Evolutionary conservation across 75 land plant genomes (phyloP).

Genomic region (Isoetes taiwanensis): DNA sequence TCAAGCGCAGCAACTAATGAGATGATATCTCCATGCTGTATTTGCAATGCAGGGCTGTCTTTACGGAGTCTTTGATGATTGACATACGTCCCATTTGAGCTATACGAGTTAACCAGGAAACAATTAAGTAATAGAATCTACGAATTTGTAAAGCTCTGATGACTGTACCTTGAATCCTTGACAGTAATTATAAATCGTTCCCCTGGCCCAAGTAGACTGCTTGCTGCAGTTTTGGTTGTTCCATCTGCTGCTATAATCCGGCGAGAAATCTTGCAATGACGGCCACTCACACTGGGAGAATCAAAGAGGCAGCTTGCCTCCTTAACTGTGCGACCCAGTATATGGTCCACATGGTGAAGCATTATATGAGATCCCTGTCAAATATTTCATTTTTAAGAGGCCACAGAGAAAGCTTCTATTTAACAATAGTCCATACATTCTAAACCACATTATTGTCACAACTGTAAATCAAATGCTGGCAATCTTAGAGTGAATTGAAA

Average conservation of each 20-base stretch:
- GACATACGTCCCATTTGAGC: slow-evolving; percentile 90
- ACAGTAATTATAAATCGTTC: slow-evolving; percentile 27
- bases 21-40: slow-evolving; percentile 76
- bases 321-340: slow-evolving; percentile 56
- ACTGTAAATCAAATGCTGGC: background rate
- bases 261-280: slow-evolving; percentile 63
- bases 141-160: background rate
- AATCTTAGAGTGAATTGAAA: background rate
- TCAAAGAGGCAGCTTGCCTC: slow-evolving; percentile 53
- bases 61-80: slow-evolving; percentile 61
- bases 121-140: background rate
- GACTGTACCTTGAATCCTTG: slow-evolving; percentile 65
- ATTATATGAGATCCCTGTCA: slow-evolving; percentile 68
- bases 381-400: background rate
- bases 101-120: slow-evolving; percentile 15
- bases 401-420: too few relatives aligned
- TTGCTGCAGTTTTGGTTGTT: background rate
- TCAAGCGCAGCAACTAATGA: slow-evolving; percentile 65
- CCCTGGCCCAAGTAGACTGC: slow-evolving; percentile 7
- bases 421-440: too few relatives aligned
- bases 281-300: slow-evolving; percentile 47
- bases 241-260: slow-evolving; percentile 20
- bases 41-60: slow-evolving; percentile 33
- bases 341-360: slow-evolving; percentile 47
- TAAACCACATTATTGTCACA: background rate